Percentiles rank a stretch among this genome's conserved stretches.
These are phyloP conservation scores for Tympanopsis confertula DNA, from an alignment of 2,329 filamentous ascomycete genomes.

Conservation along the genomic window DNA sequence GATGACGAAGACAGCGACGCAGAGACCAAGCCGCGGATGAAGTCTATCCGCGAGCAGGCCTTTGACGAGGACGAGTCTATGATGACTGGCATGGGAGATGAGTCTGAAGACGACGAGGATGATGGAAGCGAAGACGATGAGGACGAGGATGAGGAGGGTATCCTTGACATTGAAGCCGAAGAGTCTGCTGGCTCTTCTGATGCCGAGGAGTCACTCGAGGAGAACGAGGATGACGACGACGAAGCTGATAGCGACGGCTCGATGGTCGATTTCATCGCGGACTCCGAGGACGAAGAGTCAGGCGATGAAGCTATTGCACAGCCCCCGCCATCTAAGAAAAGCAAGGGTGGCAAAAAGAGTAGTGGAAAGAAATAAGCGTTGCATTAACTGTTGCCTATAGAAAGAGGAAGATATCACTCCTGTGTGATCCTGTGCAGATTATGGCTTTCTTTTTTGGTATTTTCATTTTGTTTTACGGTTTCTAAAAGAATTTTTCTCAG, in stretches of 20 bases:
- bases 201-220: constrained; percentile 7
- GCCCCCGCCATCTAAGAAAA: neutral
- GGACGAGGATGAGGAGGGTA: constrained; percentile 40
- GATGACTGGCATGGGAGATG: constrained; percentile 20
- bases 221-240: constrained; percentile 16
- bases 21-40: constrained; percentile 18
- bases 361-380: neutral
- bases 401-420: too few relatives aligned
- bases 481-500: too few relatives aligned
- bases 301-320: constrained; percentile 1
- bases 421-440: too few relatives aligned
- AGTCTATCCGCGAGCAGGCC: constrained; percentile 13
- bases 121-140: constrained; percentile 15
- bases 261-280: constrained; percentile 23
- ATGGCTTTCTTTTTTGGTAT: neutral
- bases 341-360: neutral
- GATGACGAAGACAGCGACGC: constrained; percentile 21
- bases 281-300: constrained; percentile 23
- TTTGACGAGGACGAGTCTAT: constrained; percentile 25
- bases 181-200: constrained; percentile 32
- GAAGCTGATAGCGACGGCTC: constrained; percentile 12
- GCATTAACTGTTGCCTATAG: neutral
- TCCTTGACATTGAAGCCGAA: constrained; percentile 53
- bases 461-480: too few relatives aligned
- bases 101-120: constrained; percentile 16